Evolutionary conservation across 1,139 yeast genomes (phyloP), one percentile per base, ranked within the genome.

Genomic region (Taphrina confusa): DNA sequence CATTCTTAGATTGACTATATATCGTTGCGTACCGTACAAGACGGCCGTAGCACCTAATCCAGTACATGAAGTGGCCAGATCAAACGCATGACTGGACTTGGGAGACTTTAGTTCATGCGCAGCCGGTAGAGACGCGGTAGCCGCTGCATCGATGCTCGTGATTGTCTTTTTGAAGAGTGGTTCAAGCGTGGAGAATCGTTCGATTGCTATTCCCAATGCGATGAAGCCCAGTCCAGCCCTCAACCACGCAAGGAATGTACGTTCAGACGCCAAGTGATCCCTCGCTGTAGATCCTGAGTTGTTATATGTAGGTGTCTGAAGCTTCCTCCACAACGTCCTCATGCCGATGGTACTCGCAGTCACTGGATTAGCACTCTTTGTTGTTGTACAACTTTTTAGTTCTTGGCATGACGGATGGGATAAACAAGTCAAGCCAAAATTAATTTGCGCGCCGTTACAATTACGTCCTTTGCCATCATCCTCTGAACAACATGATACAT

Each of bases 181-280:
- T 16, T 45, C 50, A 9, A 45, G 31, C 11, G 50, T 30, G 25
- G 36, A 28, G 37, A 45, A 45, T 2, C 50, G 34, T 16, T 45
- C 50, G 36, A 81, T 72, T 14, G 82, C 84, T 1, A 82, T 81
- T 0, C 85, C 85, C 23, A 80, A 77, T 11, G 83, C 77, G 4
- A 83, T 80, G 59, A 81, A 75, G 9, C 81, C 78, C 55, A 82
- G 68, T 11, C 82, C 76, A 0, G 94, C 86, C 63, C 94, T 76
- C 39, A 84, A 72, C 86, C 91, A 87, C 0, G 94, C 92, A 12
- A 87, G 74, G 62, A 82, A 82, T 0, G 94, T 87, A 62, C 95
- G 75, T 69, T 87, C 95, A 69, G 85, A 86, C 16, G 95, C 91
- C 72, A 87, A 72, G 66, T 80, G 82, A 65, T 80, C 82, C 61